Evolutionary conservation across 306 rosid species (phyloP), one percentile per base, ranked within the genome.

Genomic region (Prunus mongolica): DNA sequence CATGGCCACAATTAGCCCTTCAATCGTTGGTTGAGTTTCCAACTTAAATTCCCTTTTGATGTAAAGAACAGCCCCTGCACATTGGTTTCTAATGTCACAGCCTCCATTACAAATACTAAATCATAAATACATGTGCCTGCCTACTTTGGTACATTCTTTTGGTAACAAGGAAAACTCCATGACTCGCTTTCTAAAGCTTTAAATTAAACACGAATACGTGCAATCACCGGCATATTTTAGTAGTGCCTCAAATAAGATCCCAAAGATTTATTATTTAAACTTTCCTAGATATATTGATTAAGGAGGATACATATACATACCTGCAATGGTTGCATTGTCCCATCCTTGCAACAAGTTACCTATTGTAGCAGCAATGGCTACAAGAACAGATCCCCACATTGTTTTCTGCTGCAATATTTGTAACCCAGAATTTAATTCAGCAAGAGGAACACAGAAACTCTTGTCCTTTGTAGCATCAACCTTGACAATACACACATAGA

Each of bases 301-400:
- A 38, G 44, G 44, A 38, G 44, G 9, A 38, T 47, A 3, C 52
- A 13, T 47, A 12, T 11, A 47, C 9, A 1, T 75, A 83, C 86
- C 86, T 79, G 86, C 86, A 66, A 83, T 83, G 38, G 84, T 83
- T 25, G 86, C 86, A 71, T 79, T 83, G 69, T 83, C 86, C 86
- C 86, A 83, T 28, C 86, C 84, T 63, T 83, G 86, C 70, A 83
- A 66, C 61, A 83, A 38, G 65, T 83, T 83, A 15, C 86, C 86
- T 3, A 71, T 79, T 15, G 86, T 61, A n/a, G 86, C 86, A 71
- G 81, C 81, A 60, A 66, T 41, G 47, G 86, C 86, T 65, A 83
- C 84, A 28, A 65, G 38, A 65, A 71, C 86, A 50, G 78, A 62
- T 46, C 86, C 86, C 54, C 73, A 12, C 86, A 79, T 83, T 57